Percentiles rank a stretch among this genome's conserved stretches.
These are phyloP conservation scores for Microascus cirrosus DNA, from an alignment of 2,329 filamentous ascomycete species.

Conservation along the genomic window DNA sequence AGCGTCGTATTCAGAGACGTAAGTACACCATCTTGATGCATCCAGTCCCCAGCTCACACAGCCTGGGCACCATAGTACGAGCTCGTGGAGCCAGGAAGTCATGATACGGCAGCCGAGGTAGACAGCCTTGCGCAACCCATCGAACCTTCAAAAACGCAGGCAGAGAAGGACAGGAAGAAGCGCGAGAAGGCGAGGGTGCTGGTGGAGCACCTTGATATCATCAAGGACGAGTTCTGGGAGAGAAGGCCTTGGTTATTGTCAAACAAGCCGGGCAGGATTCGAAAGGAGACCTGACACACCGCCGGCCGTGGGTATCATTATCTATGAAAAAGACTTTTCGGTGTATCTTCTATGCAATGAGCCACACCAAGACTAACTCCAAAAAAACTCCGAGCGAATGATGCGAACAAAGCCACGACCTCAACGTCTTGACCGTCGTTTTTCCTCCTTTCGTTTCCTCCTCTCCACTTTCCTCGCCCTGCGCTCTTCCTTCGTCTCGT, in stretches of 20 bases:
- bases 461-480: constrained; percentile 14
- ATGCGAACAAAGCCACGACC: not conserved
- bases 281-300: constrained; percentile 38
- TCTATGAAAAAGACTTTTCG: constrained; percentile 1
- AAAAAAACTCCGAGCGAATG: not conserved
- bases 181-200: constrained; percentile 70
- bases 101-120: constrained; percentile 32
- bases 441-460: constrained; percentile 27
- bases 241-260: constrained; percentile 73
- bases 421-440: constrained; percentile 20
- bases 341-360: not conserved
- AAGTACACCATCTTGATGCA: constrained; percentile 15
- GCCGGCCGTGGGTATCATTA: constrained; percentile 14
- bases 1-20: constrained; percentile 81
- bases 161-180: constrained; percentile 72
- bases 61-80: constrained; percentile 45
- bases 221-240: constrained; percentile 91
- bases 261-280: constrained; percentile 59
- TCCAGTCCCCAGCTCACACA: constrained; percentile 12
- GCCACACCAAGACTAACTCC: not conserved
- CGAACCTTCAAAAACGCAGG: constrained; percentile 64
- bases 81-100: constrained; percentile 47
- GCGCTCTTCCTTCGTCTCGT: constrained; percentile 14
- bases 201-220: constrained; percentile 83
- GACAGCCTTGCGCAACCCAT: constrained; percentile 39